Percentiles rank a stretch among this genome's conserved stretches.
Conservation (phyloP, 257 asterid genomes). For the Datura wrightii region DNA sequence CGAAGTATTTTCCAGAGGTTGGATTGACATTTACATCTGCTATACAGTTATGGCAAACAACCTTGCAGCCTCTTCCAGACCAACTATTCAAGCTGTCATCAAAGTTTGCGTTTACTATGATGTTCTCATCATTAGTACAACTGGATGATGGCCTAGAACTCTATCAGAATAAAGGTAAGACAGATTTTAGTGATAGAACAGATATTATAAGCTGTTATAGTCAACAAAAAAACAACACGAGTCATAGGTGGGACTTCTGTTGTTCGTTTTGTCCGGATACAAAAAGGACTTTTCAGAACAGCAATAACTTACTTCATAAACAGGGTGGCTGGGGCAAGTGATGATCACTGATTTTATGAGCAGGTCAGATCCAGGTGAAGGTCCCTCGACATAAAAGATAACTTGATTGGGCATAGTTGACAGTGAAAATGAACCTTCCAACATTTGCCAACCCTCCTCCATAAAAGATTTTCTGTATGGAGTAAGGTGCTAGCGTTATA, state of each 20-base stretch:
- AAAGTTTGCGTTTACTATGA: slow-evolving; percentile 66
- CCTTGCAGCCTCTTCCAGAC: slow-evolving; percentile 93
- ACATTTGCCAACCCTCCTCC: slow-evolving; percentile 62
- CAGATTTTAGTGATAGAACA: not conserved
- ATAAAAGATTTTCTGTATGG: slow-evolving; percentile 62
- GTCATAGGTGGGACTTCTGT: not conserved
- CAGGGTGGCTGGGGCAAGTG: slow-evolving; percentile 44
- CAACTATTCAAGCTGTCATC: slow-evolving; percentile 74
- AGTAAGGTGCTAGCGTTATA: slow-evolving; percentile 33
- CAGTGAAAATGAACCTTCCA: slow-evolving; percentile 78
- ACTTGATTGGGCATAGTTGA: slow-evolving; percentile 63
- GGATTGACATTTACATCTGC: slow-evolving; percentile 76
- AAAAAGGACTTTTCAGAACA: slow-evolving; percentile 28
- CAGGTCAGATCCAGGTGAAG: slow-evolving; percentile 80
- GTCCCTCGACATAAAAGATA: slow-evolving; percentile 85
- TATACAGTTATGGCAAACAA: slow-evolving; percentile 66
- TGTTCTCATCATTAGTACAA: slow-evolving; percentile 51
- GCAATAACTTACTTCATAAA: slow-evolving; percentile 55
- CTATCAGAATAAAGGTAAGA: slow-evolving; percentile 39
- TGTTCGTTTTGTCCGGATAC: not conserved
- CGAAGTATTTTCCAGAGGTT: slow-evolving; percentile 74
- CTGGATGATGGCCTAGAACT: slow-evolving; percentile 42
- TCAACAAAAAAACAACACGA: not conserved
- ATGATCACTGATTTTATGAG: slow-evolving; percentile 73
- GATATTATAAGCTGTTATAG: not conserved